Conservation (phyloP, 768 basidiomycete genomes). For the Mycena leptocephala region DNA sequence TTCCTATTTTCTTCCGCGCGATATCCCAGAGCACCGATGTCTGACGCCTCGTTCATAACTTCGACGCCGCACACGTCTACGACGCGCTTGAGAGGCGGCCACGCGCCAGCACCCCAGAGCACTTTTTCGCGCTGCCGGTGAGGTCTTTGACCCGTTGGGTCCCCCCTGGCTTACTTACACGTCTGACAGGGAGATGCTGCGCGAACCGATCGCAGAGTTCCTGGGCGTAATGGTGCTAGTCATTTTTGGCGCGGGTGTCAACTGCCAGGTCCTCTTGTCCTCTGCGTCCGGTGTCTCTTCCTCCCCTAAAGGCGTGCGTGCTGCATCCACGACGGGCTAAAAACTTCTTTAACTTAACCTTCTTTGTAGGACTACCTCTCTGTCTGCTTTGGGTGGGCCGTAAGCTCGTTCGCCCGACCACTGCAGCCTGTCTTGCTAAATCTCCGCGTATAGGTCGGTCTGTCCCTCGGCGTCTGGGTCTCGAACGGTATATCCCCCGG, state of each 20-base stretch:
- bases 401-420: not conserved
- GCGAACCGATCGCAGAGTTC: slow-evolving; percentile 64
- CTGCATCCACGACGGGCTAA: not conserved
- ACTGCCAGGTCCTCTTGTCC: slow-evolving; percentile 58
- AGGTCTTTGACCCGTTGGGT: no score
- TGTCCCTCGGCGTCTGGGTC: slow-evolving; percentile 51
- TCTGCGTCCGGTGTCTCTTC: slow-evolving; percentile 48
- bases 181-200: slow-evolving; percentile 15
- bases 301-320: slow-evolving; percentile 57
- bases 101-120: no score
- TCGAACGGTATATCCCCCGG: slow-evolving; percentile 54
- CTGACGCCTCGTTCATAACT: no score
- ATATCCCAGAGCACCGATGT: no score
- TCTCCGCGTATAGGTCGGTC: not conserved
- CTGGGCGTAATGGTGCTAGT: slow-evolving; percentile 58
- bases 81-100: no score
- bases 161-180: no score
- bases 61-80: no score
- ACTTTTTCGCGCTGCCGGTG: no score
- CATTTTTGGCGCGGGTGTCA: slow-evolving; percentile 57
- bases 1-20: no score
- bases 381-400: slow-evolving; percentile 52
- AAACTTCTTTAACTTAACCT: not conserved
- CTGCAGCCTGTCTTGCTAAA: slow-evolving; percentile 31
- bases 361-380: slow-evolving; percentile 49